These are phyloP conservation scores for Sonneratia caseolaris DNA, from an alignment of 345 rosid genomes.

Conservation along the genomic window DNA sequence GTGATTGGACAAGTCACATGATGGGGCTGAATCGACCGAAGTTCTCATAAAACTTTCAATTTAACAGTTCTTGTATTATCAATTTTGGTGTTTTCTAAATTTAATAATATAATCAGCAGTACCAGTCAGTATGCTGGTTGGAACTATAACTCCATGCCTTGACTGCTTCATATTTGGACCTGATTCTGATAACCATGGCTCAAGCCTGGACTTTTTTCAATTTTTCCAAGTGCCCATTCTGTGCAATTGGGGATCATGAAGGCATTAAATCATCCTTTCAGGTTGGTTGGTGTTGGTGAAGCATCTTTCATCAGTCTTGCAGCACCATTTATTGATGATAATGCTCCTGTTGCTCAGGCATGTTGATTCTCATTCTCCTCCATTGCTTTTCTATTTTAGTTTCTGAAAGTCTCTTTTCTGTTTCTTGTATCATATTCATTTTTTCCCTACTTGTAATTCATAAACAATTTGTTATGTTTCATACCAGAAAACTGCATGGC, in stretches of 20 bases:
- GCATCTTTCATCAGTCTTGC: constrained; percentile 99
- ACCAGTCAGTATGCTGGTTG: neutral
- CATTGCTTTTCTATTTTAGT: neutral
- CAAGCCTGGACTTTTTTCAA: neutral
- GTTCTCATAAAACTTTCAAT: neutral
- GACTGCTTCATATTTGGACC: neutral
- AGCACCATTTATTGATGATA: constrained; percentile 93
- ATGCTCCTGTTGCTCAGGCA: constrained; percentile 77
- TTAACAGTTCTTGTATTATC: neutral
- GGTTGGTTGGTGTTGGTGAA: constrained; percentile 98
- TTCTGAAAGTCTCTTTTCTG: neutral
- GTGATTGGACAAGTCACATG: neutral
- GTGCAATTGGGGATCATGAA: neutral
- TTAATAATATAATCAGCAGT: neutral
- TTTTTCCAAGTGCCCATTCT: neutral
- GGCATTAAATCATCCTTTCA: constrained; percentile 12
- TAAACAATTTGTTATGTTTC: constrained; percentile 5
- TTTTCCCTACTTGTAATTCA: neutral
- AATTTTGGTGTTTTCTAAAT: neutral
- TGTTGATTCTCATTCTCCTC: neutral
- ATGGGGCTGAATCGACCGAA: neutral
- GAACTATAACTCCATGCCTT: neutral
- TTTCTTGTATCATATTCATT: neutral
- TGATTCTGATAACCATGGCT: neutral
- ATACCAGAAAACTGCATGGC: constrained; percentile 83